phyloP scores from a whole-genome alignment of 257 asterid species.

The Coffea eugenioides region DNA sequence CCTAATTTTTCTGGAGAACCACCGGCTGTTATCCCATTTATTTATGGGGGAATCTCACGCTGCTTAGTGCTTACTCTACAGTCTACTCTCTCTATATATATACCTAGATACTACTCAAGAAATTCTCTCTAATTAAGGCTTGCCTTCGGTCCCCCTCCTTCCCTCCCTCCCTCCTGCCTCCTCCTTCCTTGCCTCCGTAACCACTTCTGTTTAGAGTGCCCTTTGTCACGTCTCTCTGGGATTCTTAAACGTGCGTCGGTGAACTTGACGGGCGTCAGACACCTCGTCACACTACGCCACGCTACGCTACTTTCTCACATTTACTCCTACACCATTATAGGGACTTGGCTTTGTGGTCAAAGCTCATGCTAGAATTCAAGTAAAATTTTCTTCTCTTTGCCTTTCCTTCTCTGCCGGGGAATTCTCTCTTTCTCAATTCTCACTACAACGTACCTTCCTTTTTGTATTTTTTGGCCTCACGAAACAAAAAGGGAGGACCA shows the following conservation, averaged over 20 bases:
- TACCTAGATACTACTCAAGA: too few relatives aligned
- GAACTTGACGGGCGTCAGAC: slow-evolving; percentile 15
- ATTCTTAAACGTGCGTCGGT: slow-evolving; percentile 16
- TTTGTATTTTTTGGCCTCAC: neutral
- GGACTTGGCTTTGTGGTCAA: slow-evolving; percentile 9
- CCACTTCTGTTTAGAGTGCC: too few relatives aligned
- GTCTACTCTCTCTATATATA: too few relatives aligned
- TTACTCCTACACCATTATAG: too few relatives aligned
- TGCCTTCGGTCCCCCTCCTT: too few relatives aligned
- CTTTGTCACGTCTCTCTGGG: slow-evolving; percentile 28
- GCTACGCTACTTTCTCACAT: too few relatives aligned
- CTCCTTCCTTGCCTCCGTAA: too few relatives aligned
- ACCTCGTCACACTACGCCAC: neutral
- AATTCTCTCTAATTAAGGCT: too few relatives aligned
- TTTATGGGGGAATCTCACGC: too few relatives aligned
- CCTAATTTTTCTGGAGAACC: neutral
- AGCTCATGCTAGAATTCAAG: neutral
- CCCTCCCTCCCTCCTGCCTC: too few relatives aligned
- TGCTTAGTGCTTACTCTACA: too few relatives aligned
- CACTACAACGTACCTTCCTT: too few relatives aligned
- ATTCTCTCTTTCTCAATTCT: neutral
- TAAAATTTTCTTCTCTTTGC: neutral
- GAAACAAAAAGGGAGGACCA: neutral
- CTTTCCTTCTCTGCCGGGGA: neutral
- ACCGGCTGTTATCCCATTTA: neutral